phyloP scores from a whole-genome alignment of 1,139 yeast species.

The Magnusiomyces suaveolens region DNA sequence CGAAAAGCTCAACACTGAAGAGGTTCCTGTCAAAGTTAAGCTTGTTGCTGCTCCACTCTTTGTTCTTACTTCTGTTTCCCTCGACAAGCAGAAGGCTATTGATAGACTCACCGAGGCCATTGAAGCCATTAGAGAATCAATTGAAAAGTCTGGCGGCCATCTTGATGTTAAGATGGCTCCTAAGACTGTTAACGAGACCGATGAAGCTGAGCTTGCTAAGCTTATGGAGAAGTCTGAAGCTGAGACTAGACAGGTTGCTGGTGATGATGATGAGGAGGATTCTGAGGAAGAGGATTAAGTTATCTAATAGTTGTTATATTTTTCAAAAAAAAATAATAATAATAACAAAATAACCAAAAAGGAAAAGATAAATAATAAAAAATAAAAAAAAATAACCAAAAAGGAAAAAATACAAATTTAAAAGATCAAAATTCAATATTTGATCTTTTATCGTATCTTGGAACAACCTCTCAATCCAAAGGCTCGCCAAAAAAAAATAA shows the following conservation, averaged over 20 bases:
- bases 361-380: not conserved
- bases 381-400: too few species aligned
- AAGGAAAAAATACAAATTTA: too few species aligned
- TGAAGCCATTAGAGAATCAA: slow-evolving; percentile 58
- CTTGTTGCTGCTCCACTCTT: slow-evolving; percentile 96
- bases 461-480: too few species aligned
- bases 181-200: slow-evolving; percentile 96
- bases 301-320: not conserved
- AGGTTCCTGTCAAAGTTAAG: slow-evolving; percentile 76
- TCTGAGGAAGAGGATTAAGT: slow-evolving; percentile 26
- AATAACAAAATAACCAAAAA: not conserved
- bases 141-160: slow-evolving; percentile 69
- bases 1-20: slow-evolving; percentile 74
- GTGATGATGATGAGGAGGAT: slow-evolving; percentile 45
- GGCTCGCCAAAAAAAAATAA: too few species aligned
- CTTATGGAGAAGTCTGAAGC: slow-evolving; percentile 69
- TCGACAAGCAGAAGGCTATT: slow-evolving; percentile 85
- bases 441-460: too few species aligned
- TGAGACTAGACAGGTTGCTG: slow-evolving; percentile 53
- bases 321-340: not conserved
- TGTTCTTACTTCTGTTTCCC: slow-evolving; percentile 84
- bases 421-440: too few species aligned
- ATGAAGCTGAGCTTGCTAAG: slow-evolving; percentile 95
- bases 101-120: slow-evolving; percentile 71
- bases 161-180: slow-evolving; percentile 96